Conservation (phyloP, 192 early-diverging fungal genomes). For the Ambispora gerdemannii region DNA sequence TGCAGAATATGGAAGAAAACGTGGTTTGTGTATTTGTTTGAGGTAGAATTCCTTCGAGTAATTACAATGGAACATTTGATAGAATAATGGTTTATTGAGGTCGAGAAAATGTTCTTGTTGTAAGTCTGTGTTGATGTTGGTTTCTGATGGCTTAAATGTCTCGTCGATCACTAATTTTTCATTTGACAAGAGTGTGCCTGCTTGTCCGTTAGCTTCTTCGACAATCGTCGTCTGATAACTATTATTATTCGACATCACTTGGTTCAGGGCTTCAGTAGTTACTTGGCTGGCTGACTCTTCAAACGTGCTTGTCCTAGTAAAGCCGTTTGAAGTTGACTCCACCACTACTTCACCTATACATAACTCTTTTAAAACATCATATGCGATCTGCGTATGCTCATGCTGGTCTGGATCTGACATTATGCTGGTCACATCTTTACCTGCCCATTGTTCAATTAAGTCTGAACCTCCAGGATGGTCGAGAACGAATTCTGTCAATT, state of each 20-base stretch:
- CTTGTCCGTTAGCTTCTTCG: slow-evolving; percentile 3
- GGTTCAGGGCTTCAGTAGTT: not conserved
- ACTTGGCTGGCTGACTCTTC: not conserved
- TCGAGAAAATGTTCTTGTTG: slow-evolving; percentile 78
- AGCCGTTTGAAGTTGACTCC: not conserved
- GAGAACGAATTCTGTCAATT: slow-evolving; percentile 79
- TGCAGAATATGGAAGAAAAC: slow-evolving; percentile 71
- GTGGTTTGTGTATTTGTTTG: slow-evolving; percentile 87
- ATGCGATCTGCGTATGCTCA: slow-evolving; percentile 78
- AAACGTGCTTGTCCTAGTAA: too few relatives aligned
- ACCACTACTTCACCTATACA: slow-evolving; percentile 60
- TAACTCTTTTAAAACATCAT: slow-evolving; percentile 82
- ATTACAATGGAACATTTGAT: slow-evolving; percentile 69
- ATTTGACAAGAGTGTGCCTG: not conserved
- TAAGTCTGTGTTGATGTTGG: slow-evolving; percentile 42
- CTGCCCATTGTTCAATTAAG: slow-evolving; percentile 80
- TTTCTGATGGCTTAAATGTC: slow-evolving; percentile 46
- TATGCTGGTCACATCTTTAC: slow-evolving; percentile 74
- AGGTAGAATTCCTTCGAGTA: slow-evolving; percentile 85
- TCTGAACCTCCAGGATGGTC: slow-evolving; percentile 96
- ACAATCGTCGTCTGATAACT: not conserved
- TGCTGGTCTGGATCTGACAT: slow-evolving; percentile 79
- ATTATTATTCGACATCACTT: not conserved
- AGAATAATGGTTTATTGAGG: slow-evolving; percentile 72
- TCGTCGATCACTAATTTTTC: too few relatives aligned